A percentile compares a stretch with the other conserved stretches of the same genome.
Conservation (phyloP, 768 basidiomycete species). For the Termitomyces bulborhizus region DNA sequence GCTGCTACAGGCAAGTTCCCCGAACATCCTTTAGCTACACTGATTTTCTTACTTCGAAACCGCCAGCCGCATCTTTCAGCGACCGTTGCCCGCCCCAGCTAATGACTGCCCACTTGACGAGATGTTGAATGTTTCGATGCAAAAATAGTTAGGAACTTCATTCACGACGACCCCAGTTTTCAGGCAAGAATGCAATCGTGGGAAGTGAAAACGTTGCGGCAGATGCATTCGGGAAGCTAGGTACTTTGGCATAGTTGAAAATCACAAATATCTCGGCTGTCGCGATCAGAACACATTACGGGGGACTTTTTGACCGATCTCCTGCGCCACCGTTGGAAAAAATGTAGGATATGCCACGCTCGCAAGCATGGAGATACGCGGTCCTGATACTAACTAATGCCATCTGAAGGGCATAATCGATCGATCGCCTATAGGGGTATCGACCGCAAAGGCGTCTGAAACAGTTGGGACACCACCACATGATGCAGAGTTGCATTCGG, state of each 20-base stretch:
- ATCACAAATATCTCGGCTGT: constrained; percentile 36
- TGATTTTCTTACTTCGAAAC: too few species aligned
- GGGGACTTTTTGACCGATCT: constrained; percentile 39
- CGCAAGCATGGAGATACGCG: constrained; percentile 47
- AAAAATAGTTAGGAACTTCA: too few species aligned
- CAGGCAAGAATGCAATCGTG: constrained; percentile 15
- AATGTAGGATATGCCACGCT: constrained; percentile 47
- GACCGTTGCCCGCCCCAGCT: too few species aligned
- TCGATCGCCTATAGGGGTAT: constrained; percentile 44
- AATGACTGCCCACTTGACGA: constrained; percentile 55
- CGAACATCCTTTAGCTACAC: too few species aligned
- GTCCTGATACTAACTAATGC: constrained; percentile 28
- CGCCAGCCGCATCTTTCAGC: too few species aligned
- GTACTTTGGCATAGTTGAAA: constrained; percentile 45
- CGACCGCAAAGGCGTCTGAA: constrained; percentile 40
- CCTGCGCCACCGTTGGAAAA: constrained; percentile 25
- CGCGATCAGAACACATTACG: constrained; percentile 44
- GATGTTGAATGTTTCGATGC: constrained; percentile 27
- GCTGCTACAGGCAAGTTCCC: too few species aligned
- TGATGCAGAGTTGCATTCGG: constrained; percentile 44
- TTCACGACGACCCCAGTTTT: too few species aligned
- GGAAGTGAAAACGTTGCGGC: constrained; percentile 35
- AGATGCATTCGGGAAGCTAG: constrained; percentile 29
- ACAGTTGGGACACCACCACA: constrained; percentile 44
- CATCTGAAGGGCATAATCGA: constrained; percentile 46